phyloP scores from a whole-genome alignment of 2,329 filamentous ascomycete species.

The Knoxdaviesia capensis region DNA sequence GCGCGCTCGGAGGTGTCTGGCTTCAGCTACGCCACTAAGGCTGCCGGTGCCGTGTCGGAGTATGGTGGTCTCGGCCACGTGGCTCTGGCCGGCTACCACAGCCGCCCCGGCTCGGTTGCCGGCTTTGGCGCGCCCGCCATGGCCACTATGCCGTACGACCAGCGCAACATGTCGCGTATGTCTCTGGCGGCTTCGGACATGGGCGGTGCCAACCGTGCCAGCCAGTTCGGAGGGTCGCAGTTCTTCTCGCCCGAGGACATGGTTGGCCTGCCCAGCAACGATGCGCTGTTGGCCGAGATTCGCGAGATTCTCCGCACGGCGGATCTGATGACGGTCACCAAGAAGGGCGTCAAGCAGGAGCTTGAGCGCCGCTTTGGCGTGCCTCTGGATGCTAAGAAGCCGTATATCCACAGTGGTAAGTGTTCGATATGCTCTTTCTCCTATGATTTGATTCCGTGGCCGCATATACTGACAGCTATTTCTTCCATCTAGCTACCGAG shows the following conservation, averaged over 20 bases:
- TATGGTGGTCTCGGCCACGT: conserved; percentile 41
- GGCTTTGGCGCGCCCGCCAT: conserved; percentile 19
- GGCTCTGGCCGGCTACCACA: conserved; percentile 10
- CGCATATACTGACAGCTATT: not conserved
- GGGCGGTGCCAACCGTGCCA: conserved; percentile 31
- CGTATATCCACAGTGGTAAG: conserved; percentile 87
- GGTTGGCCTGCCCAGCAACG: conserved; percentile 62
- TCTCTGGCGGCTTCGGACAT: conserved; percentile 63
- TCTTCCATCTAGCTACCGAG: conserved; percentile 37
- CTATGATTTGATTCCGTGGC: not conserved
- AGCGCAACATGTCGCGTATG: conserved; percentile 40
- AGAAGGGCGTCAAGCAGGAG: conserved; percentile 94
- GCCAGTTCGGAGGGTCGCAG: conserved; percentile 38
- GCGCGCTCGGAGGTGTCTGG: conserved; percentile 76
- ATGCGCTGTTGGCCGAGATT: conserved; percentile 81
- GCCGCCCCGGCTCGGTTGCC: conserved; percentile 34
- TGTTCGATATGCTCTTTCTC: conserved; percentile 7
- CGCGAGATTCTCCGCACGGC: conserved; percentile 79
- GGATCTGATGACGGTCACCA: conserved; percentile 93
- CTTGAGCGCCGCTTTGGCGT: conserved; percentile 80
- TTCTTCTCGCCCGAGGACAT: conserved; percentile 47
- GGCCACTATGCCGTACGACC: conserved; percentile 31
- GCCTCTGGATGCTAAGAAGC: conserved; percentile 65
- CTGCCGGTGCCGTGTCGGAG: conserved; percentile 42
- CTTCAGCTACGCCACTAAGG: conserved; percentile 84